Conservation (phyloP, 2,329 filamentous ascomycete genomes). For the Dactylellina sp. region DNA sequence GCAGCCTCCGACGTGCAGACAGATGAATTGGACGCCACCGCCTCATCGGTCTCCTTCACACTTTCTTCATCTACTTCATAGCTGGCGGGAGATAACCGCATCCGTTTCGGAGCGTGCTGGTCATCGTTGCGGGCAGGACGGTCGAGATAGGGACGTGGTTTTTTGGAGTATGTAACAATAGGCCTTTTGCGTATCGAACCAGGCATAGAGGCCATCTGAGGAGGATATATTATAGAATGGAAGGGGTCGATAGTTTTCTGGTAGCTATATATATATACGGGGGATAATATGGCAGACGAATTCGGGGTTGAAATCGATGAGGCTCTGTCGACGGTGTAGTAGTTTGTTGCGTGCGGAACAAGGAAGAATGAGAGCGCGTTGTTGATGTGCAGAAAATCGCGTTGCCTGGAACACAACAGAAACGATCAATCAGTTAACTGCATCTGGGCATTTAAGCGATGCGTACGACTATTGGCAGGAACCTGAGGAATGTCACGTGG, state of each 20-base stretch:
- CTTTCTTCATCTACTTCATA: not conserved
- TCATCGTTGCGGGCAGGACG: not conserved
- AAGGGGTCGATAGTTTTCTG: not conserved
- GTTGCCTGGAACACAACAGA: conserved; percentile 35
- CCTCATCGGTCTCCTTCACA: not conserved
- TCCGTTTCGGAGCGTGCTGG: conserved; percentile 27
- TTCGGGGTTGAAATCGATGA: not conserved
- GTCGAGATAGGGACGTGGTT: conserved; percentile 35
- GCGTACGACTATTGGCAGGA: conserved; percentile 21
- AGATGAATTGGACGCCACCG: not conserved
- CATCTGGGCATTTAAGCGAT: conserved; percentile 33
- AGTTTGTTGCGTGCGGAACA: not conserved
- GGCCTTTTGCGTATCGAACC: conserved; percentile 35
- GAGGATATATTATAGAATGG: conserved; percentile 1
- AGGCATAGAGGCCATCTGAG: conserved; percentile 16
- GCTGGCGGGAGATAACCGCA: conserved; percentile 20
- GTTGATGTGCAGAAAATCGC: conserved; percentile 27
- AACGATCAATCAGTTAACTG: conserved; percentile 30
- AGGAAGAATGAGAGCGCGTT: conserved; percentile 23
- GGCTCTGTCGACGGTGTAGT: conserved; percentile 1
- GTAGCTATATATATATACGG: conserved; percentile 5
- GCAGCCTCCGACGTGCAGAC: not conserved
- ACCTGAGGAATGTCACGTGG: conserved; percentile 46
- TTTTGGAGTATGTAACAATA: conserved; percentile 44
- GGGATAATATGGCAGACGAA: conserved; percentile 1